Evolutionary conservation across 345 rosid genomes (phyloP).

Genomic region (Melaleuca quinquenervia): DNA sequence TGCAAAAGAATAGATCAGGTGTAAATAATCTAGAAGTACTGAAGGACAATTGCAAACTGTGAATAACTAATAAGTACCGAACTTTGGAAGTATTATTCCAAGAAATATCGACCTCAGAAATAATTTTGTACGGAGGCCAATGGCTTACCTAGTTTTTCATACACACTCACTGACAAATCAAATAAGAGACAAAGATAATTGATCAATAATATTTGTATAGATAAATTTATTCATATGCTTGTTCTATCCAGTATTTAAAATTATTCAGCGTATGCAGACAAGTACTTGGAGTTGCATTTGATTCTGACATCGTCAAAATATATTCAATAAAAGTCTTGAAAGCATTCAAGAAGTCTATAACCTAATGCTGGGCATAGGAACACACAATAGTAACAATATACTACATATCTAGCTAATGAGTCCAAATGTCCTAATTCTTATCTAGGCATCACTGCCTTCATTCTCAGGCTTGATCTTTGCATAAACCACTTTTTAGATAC

Average conservation of each 20-base stretch:
- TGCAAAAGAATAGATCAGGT: conserved; percentile 13
- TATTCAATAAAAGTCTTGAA: neutral
- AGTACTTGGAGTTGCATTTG: neutral
- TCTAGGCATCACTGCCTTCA: neutral
- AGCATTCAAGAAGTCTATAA: neutral
- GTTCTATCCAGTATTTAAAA: neutral
- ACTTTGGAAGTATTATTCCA: neutral
- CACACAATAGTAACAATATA: neutral
- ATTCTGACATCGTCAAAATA: neutral
- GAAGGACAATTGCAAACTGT: neutral
- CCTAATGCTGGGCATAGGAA: neutral
- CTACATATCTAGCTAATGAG: neutral
- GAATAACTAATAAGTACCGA: neutral
- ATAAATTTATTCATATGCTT: neutral
- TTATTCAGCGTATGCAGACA: neutral
- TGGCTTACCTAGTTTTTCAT: neutral
- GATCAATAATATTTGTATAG: neutral
- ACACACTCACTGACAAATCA: neutral
- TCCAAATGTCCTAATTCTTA: neutral
- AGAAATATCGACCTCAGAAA: neutral
- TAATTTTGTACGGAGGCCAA: neutral
- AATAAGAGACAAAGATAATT: neutral
- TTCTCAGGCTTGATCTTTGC: neutral
- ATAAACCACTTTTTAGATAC: neutral
- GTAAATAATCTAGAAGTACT: neutral